Evolutionary conservation across 2,329 filamentous ascomycete genomes (phyloP).

Genomic region (Davidsoniella australis): DNA sequence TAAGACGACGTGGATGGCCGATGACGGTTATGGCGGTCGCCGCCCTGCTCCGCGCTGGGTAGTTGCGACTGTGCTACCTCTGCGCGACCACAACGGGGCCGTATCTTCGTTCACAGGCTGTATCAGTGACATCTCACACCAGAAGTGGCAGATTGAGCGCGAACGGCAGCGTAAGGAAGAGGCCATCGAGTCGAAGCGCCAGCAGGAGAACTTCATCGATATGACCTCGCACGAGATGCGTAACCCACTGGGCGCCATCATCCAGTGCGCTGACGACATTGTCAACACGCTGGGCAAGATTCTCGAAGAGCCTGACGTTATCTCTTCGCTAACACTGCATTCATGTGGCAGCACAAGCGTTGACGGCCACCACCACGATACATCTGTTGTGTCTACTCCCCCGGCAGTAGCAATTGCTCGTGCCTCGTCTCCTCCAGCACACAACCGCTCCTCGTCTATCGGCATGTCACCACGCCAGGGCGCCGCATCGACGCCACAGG

Average conservation of each 20-base stretch:
- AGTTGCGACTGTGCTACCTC: constrained; percentile 32
- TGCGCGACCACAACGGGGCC: constrained; percentile 27
- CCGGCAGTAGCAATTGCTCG: background rate
- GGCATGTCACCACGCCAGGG: constrained; percentile 3
- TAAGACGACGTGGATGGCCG: constrained; percentile 28
- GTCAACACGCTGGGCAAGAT: constrained; percentile 30
- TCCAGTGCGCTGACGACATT: constrained; percentile 60
- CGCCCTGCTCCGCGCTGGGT: constrained; percentile 31
- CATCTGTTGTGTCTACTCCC: background rate
- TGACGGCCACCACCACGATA: background rate
- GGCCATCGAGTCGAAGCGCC: constrained; percentile 41
- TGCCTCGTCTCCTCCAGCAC: background rate
- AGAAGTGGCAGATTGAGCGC: constrained; percentile 33
- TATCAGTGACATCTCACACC: constrained; percentile 30
- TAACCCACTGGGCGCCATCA: constrained; percentile 55
- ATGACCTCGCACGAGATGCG: constrained; percentile 58
- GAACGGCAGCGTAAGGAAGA: constrained; percentile 35
- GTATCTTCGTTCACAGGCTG: constrained; percentile 32
- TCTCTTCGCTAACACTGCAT: constrained; percentile 14
- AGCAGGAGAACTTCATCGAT: constrained; percentile 70
- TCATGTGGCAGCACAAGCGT: background rate
- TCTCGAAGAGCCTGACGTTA: constrained; percentile 19
- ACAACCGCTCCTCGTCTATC: background rate
- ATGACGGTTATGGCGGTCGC: constrained; percentile 27
- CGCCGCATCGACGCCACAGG: background rate